Evolutionary conservation across 2,329 filamentous ascomycete species (phyloP), one percentile per base, ranked within the genome.

Genomic region (Grosmannia huntii): DNA sequence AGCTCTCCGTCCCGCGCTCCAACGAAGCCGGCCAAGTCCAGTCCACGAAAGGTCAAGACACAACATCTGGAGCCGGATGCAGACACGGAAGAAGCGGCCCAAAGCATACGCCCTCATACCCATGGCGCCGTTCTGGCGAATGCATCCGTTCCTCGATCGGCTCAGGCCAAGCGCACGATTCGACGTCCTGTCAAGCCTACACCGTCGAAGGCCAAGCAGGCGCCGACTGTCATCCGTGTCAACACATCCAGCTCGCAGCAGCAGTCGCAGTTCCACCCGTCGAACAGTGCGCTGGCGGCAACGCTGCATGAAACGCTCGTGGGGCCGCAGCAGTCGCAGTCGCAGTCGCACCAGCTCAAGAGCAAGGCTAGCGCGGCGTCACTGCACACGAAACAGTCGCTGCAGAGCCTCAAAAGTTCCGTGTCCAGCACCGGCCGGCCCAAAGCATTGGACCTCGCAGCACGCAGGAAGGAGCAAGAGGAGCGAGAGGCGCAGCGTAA

Each of bases 391-490:
- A 84, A 82, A 63, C 65, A 72, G 4, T 80, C 80, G 1, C 66
- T 74, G 10, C 74, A 79, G 57, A 88, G 80, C 66, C 75, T 90
- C 57, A 89, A 87, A 68, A 80, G 77, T 65, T 83, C 82, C 7
- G 75, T 76, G 7, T 82, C 83, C n/a, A 79, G 84, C 36, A 77
- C 75, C n/a, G 76, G 80, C 2, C 83, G 85, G 56, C 80, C 84
- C 0, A 89, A 87, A 68, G 86, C 87, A 2, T 74, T 91, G 25
- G 83, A 91, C 57, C 77, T 87, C 53, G 89, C 86, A 2, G 87
- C 89, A 46, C 86, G 84, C 66, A 91, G 90, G 70, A 92, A 87
- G 68, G 90, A 95, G 68, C 86, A 85, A 68, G 90, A 95, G 65
- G 89, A 95, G 67, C 83, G 84, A 53, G 88, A 90, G 63, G 82